These are phyloP conservation scores for Theobroma cacao DNA, from an alignment of 345 rosid species.

Conservation along the genomic window DNA sequence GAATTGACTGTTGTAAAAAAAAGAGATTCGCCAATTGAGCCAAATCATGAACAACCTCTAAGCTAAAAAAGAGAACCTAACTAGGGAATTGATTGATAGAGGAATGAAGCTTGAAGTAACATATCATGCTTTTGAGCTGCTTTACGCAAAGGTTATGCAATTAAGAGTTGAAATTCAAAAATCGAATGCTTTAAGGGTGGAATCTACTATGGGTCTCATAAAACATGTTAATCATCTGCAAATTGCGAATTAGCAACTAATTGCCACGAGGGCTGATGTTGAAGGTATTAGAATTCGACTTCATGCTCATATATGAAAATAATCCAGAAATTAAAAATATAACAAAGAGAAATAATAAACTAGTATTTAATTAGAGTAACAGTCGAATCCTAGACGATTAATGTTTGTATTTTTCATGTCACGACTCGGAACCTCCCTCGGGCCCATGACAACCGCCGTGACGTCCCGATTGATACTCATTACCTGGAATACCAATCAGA, in stretches of 20 bases:
- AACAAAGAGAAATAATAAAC: no score
- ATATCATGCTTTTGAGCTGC: constrained; percentile 22
- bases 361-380: no score
- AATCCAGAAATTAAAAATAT: no score
- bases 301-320: no score
- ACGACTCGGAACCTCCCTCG: no score
- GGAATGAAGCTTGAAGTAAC: constrained; percentile 34
- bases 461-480: no score
- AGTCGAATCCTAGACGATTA: no score
- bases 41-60: constrained; percentile 20
- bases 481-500: no score
- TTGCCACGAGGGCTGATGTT: constrained; percentile 17
- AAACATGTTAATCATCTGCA: constrained; percentile 17
- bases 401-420: no score
- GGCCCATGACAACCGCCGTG: no score
- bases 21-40: constrained; percentile 24
- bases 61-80: constrained; percentile 21
- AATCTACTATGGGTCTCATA: constrained; percentile 20
- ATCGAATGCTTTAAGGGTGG: constrained; percentile 16
- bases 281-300: no score
- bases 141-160: constrained; percentile 25
- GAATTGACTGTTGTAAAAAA: constrained; percentile 24
- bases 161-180: constrained; percentile 28
- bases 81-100: constrained; percentile 30
- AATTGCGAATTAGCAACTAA: constrained; percentile 25